Base-by-base conservation (phyloP, 2,329 filamentous ascomycete species). In the Fusarium torulosum region DNA sequence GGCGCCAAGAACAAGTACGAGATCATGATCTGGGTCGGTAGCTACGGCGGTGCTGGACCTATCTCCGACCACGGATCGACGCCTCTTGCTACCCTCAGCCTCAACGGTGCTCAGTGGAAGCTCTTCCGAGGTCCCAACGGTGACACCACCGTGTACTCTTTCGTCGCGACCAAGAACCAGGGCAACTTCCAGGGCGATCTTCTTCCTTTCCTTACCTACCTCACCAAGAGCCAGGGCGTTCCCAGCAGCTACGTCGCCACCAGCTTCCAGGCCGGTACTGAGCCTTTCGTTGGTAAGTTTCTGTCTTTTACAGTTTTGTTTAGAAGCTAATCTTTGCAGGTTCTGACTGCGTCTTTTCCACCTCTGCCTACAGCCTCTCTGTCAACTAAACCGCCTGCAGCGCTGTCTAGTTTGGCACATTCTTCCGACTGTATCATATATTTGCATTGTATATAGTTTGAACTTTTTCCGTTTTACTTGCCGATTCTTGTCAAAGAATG, bases 11-110 rank as follows among this genome's bases (percentile, higher is more conserved):
- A 83, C 27, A 78, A 86, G 71, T 88, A 88, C 74, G 88, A 90
- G 77, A 82, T 90, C 75, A 90, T 90, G 88, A 81, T 90, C 71
- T 90, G 88, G 88, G 79, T 89, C 44, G 84, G 80, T 3, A 81
- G 83, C 4, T 79, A 86, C 45, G 88, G 87, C 29, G 86, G 85
- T 53, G 86, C 86, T 2, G 84, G 85, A 1, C 87, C 88, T 37
- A 89, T 89, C 23, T 71, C 67, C 0, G 52, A 59, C 3, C 49
- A 54, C 21, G 62, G 62, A 3, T 51, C 45, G 8, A 63, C 51
- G 5, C 59, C 69, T 2, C 29, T 73, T 40, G 64, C 60, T 4
- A 88, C 83, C 1, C 78, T 83, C 8, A 86, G 79, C 15, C 79
- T 91, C 56, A 85, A 77, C 29, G 87, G 85, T 40, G 75, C 78